phyloP scores from a whole-genome alignment of 805 yeast species.

The Hanseniaspora jakobsenii region DNA sequence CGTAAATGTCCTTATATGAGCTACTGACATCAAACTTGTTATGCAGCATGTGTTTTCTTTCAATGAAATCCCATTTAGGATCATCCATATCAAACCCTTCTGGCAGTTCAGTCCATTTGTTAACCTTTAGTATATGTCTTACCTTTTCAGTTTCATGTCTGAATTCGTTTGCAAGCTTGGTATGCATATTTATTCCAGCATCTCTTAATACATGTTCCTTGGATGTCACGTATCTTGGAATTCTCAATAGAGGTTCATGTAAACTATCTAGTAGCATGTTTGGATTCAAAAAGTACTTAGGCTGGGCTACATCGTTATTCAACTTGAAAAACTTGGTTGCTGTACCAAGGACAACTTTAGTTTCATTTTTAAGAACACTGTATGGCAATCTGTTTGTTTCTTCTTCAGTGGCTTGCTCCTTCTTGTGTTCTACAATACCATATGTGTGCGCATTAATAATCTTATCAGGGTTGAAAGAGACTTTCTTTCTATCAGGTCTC shows the following conservation, averaged over 20 bases:
- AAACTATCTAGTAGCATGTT: slow-evolving; percentile 1
- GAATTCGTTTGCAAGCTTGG: slow-evolving; percentile 6
- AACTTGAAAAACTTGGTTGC: slow-evolving; percentile 11
- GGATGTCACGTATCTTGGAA: slow-evolving; percentile 11
- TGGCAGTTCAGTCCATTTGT: slow-evolving; percentile 6
- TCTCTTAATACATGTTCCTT: slow-evolving; percentile 15
- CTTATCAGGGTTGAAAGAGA: slow-evolving; percentile 1
- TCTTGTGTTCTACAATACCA: slow-evolving; percentile 7
- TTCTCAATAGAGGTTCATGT: slow-evolving; percentile 5
- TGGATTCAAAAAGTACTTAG: slow-evolving; percentile 11
- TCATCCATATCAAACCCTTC: slow-evolving; percentile 6
- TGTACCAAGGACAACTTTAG: slow-evolving; percentile 9
- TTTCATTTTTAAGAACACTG: slow-evolving; percentile 5
- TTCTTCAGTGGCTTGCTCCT: background rate
- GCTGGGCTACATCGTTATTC: slow-evolving; percentile 1
- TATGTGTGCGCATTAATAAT: slow-evolving; percentile 10
- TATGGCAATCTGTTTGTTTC: slow-evolving; percentile 7
- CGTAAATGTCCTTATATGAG: slow-evolving; percentile 9
- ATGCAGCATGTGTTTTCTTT: slow-evolving; percentile 13
- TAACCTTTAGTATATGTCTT: background rate
- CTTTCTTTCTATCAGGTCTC: too few relatives aligned
- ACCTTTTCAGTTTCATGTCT: slow-evolving; percentile 8
- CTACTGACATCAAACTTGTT: background rate
- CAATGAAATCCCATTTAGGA: slow-evolving; percentile 5
- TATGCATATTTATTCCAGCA: slow-evolving; percentile 10